Evolutionary conservation across 2,329 filamentous ascomycete species (phyloP).

Genomic region (Beauveria brongniartii): DNA sequence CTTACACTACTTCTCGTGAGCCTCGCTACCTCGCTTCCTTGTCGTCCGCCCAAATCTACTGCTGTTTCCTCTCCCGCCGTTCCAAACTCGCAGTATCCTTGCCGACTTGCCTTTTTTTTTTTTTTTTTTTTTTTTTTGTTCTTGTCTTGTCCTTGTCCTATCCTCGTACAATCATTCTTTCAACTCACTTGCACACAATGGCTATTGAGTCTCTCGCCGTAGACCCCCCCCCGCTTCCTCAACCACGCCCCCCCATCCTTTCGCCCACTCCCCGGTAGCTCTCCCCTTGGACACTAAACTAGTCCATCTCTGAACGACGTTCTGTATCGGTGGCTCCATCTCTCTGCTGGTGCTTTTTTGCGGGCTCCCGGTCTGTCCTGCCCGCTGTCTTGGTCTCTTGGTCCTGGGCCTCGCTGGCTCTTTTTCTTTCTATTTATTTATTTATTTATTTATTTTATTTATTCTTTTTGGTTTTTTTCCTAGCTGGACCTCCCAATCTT

Average conservation of each 20-base stretch:
- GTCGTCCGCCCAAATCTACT: neutral
- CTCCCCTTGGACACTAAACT: conserved; percentile 7
- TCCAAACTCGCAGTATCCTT: neutral
- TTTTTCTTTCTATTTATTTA: neutral
- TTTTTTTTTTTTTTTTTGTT: neutral
- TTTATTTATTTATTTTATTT: conserved; percentile 1
- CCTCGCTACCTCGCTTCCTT: neutral
- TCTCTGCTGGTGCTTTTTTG: neutral
- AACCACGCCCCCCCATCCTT: neutral
- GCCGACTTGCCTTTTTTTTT: neutral
- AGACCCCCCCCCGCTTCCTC: neutral
- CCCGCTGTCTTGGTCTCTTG: neutral
- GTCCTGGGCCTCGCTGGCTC: neutral
- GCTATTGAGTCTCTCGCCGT: neutral
- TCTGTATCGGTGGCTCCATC: conserved; percentile 9
- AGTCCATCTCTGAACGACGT: conserved; percentile 9
- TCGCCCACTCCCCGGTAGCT: neutral
- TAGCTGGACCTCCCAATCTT: neutral
- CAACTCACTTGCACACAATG: neutral
- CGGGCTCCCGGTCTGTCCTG: neutral
- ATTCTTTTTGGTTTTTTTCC: conserved; percentile 3
- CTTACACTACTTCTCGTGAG: conserved; percentile 3
- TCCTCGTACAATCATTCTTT: neutral
- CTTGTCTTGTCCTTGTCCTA: neutral
- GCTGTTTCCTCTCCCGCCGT: neutral